Conservation (phyloP, 2,329 filamentous ascomycete species). For the Diplocarpon rosae region DNA sequence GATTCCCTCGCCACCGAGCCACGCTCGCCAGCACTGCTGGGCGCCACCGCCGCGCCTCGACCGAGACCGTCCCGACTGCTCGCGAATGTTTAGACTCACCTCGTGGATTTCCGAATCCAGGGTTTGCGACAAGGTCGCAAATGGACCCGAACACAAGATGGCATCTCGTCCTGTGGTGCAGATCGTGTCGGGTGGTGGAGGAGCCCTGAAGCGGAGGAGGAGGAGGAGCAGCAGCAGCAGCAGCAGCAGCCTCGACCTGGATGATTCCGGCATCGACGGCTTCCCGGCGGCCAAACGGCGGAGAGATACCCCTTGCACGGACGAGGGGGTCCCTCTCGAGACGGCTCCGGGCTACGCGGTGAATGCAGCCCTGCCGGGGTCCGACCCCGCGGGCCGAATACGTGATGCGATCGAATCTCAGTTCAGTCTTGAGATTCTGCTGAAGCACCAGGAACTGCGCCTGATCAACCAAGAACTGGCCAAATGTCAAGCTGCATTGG, state of each 20-base stretch:
- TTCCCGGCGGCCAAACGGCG: no score
- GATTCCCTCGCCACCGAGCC: no score
- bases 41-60: constrained; percentile 4
- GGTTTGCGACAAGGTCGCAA: constrained; percentile 42
- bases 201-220: constrained; percentile 21
- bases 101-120: constrained; percentile 44
- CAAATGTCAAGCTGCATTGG: constrained; percentile 86
- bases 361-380: no score
- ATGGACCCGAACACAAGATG: constrained; percentile 33
- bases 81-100: constrained; percentile 48
- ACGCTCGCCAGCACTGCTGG: no score
- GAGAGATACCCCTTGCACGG: no score
- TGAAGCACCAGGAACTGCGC: constrained; percentile 90
- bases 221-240: no score
- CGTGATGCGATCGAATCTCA: constrained; percentile 58
- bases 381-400: no score
- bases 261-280: no score
- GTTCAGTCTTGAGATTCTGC: constrained; percentile 79
- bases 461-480: constrained; percentile 93
- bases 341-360: no score
- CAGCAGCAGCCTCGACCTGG: no score
- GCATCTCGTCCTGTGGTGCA: constrained; percentile 18
- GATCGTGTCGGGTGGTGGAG: constrained; percentile 11
- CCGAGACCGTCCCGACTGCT: constrained; percentile 20
- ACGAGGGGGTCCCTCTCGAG: no score